Conservation (phyloP, 2,329 filamentous ascomycete species). For the Exophiala viscosa region DNA sequence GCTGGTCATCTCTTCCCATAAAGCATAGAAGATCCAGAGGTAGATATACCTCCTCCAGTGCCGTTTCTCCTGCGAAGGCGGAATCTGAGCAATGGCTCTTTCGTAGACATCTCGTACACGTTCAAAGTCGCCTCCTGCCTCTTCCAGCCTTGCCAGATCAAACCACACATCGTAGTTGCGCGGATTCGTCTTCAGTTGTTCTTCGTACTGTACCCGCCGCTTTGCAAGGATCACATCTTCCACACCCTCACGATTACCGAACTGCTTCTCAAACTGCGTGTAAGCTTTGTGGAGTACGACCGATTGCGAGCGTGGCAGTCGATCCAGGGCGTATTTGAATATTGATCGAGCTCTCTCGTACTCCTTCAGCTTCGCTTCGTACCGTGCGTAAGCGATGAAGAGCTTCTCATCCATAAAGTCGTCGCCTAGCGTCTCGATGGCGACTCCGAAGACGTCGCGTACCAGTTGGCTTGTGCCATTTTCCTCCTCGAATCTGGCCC, state of each 20-base stretch:
- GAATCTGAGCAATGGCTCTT: slow-evolving; percentile 89
- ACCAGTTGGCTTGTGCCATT: slow-evolving; percentile 88
- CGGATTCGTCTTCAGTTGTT: slow-evolving; percentile 86
- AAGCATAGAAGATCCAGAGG: slow-evolving; percentile 93
- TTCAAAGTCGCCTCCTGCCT: slow-evolving; percentile 75
- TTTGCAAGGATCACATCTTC: slow-evolving; percentile 97
- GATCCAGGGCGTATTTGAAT: slow-evolving; percentile 93
- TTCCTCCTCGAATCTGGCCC: slow-evolving; percentile 96
- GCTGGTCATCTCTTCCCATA: slow-evolving; percentile 88
- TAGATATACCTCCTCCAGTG: slow-evolving; percentile 98
- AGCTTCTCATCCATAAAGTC: slow-evolving; percentile 95
- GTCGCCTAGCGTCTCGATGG: slow-evolving; percentile 85
- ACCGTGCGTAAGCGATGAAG: slow-evolving; percentile 93
- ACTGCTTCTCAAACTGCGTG: slow-evolving; percentile 97
- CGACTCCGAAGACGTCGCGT: slow-evolving; percentile 82
- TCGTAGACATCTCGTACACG: slow-evolving; percentile 91
- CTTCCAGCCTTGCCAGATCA: slow-evolving; percentile 87
- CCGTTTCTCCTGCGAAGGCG: slow-evolving; percentile 91
- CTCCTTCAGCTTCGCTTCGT: slow-evolving; percentile 91
- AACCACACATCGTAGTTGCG: slow-evolving; percentile 99
- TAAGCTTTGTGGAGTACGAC: slow-evolving; percentile 85
- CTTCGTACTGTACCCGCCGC: slow-evolving; percentile 86
- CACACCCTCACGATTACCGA: slow-evolving; percentile 85
- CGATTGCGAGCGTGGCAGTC: slow-evolving; percentile 82
- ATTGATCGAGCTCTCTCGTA: slow-evolving; percentile 90